phyloP scores from a whole-genome alignment of 805 yeast genomes.

The Ascoidea asiatica region DNA sequence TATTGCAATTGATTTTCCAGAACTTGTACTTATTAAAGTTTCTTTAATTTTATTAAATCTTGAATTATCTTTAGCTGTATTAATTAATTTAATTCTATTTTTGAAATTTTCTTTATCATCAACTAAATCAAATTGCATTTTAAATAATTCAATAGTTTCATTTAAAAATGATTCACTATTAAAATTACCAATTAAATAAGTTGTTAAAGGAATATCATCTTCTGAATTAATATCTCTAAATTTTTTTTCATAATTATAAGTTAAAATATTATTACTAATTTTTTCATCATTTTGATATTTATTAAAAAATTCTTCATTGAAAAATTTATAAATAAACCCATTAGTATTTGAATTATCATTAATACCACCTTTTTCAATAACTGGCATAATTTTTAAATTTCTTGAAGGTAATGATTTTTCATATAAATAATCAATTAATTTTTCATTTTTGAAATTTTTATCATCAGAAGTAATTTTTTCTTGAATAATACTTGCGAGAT shows the following conservation, averaged over 20 bases:
- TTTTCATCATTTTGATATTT: background rate
- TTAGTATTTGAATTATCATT: background rate
- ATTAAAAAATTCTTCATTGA: background rate
- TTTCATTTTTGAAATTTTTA: constrained; percentile 14
- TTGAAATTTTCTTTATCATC: constrained; percentile 16
- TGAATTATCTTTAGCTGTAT: constrained; percentile 13
- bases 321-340: background rate
- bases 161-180: constrained; percentile 20
- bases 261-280: no score
- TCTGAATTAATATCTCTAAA: constrained; percentile 1
- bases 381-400: constrained; percentile 38
- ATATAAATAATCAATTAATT: constrained; percentile 28
- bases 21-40: constrained; percentile 14
- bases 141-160: constrained; percentile 29
- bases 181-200: constrained; percentile 47
- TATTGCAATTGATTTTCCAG: constrained; percentile 13
- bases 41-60: constrained; percentile 13
- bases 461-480: constrained; percentile 14
- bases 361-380: constrained; percentile 15
- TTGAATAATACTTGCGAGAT: constrained; percentile 13
- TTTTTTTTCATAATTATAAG: background rate
- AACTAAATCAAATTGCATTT: constrained; percentile 7
- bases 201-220: constrained; percentile 11
- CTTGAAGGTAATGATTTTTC: constrained; percentile 28
- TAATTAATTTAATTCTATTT: constrained; percentile 26